A percentile compares a stretch with the other conserved stretches of the same genome.
These are phyloP conservation scores for Paramyrothecium roridum DNA, from an alignment of 2,329 filamentous ascomycete genomes.

Conservation along the genomic window DNA sequence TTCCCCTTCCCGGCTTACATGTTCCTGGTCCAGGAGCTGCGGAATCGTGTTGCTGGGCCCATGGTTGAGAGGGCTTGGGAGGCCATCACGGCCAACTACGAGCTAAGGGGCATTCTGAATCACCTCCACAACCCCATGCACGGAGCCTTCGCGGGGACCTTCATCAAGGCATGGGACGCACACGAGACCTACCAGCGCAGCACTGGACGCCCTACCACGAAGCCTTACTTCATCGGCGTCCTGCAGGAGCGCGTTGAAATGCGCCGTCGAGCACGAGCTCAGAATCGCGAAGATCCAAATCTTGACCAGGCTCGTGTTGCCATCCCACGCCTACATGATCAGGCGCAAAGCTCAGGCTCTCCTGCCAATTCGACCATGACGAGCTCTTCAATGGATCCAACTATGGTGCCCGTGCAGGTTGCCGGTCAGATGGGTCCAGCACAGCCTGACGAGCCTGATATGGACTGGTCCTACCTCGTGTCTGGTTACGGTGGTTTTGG, in stretches of 20 bases:
- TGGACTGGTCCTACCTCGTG: constrained; percentile 49
- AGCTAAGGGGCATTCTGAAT: constrained; percentile 45
- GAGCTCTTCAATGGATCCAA: constrained; percentile 18
- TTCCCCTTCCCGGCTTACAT: constrained; percentile 62
- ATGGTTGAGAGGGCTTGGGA: constrained; percentile 58
- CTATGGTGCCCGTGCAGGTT: background rate
- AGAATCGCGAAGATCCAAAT: constrained; percentile 20
- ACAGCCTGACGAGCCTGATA: constrained; percentile 29
- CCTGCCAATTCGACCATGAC: constrained; percentile 26
- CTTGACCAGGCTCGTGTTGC: constrained; percentile 17
- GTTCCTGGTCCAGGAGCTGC: constrained; percentile 55
- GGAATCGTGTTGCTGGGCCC: constrained; percentile 47
- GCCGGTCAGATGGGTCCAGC: background rate
- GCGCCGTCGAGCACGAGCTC: constrained; percentile 23
- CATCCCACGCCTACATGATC: constrained; percentile 14
- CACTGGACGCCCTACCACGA: constrained; percentile 37
- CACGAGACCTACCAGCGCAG: constrained; percentile 45
- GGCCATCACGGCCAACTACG: constrained; percentile 53
- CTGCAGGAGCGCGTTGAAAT: constrained; percentile 42
- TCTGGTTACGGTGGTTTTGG: constrained; percentile 35
- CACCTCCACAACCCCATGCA: constrained; percentile 55
- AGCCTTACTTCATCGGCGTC: constrained; percentile 44
- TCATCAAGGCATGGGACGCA: constrained; percentile 62
- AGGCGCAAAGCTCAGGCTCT: constrained; percentile 2
- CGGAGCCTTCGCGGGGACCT: constrained; percentile 52